Evolutionary conservation across 2,329 filamentous ascomycete species (phyloP).

Genomic region (Pestalotiopsis sp.): DNA sequence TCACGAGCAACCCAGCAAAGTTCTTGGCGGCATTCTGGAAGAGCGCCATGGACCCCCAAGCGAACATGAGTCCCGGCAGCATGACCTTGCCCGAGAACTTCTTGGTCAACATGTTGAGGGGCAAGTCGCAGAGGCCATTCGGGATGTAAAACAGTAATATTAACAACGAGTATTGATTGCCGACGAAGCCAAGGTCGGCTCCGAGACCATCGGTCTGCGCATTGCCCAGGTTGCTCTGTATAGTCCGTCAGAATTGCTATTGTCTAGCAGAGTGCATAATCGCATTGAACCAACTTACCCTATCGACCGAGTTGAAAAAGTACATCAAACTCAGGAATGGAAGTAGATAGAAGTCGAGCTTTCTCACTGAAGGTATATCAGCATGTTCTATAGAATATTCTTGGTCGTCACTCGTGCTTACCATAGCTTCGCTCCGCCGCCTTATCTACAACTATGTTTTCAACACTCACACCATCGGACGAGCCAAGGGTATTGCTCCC

Average conservation of each 20-base stretch:
- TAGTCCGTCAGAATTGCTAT: not conserved
- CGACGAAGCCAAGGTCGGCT: conserved; percentile 43
- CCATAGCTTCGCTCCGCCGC: conserved; percentile 4
- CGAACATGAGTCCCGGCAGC: conserved; percentile 45
- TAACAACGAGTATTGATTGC: conserved; percentile 45
- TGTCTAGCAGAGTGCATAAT: not conserved
- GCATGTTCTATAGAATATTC: too few relatives aligned
- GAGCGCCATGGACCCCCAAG: conserved; percentile 51
- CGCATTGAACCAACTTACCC: not conserved
- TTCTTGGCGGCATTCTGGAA: conserved; percentile 50
- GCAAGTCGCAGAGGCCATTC: conserved; percentile 51
- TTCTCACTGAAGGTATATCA: conserved; percentile 6
- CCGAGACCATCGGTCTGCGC: conserved; percentile 50
- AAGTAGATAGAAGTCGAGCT: conserved; percentile 11
- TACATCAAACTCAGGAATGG: conserved; percentile 14
- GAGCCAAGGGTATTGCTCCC: not conserved
- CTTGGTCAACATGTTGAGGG: conserved; percentile 51
- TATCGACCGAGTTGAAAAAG: conserved; percentile 12
- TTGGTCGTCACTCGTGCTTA: not conserved
- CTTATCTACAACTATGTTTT: conserved; percentile 8
- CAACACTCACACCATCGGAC: not conserved
- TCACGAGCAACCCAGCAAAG: conserved; percentile 51
- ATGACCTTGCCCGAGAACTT: conserved; percentile 36
- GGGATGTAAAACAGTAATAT: conserved; percentile 55
- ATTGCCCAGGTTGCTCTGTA: conserved; percentile 45